Evolutionary conservation across 169 alveolate species (phyloP), one percentile per base, ranked within the genome.

Genomic region (Plasmodium vivax): DNA sequence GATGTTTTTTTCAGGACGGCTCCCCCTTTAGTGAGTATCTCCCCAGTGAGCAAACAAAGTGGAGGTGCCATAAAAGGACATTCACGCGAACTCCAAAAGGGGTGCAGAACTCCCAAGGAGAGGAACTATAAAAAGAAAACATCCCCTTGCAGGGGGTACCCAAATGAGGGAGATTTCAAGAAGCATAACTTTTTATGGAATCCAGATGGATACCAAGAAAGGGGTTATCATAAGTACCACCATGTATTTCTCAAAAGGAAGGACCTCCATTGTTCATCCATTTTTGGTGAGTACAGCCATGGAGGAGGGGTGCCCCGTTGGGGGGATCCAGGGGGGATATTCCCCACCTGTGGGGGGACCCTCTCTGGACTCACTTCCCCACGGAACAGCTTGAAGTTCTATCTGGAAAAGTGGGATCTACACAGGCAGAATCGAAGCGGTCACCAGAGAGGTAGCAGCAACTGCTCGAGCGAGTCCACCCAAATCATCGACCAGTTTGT

Each of bases 401-500:
- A 9, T 8, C 3, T 45, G 54, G 2, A 45, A 6, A 8, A 8
- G 8, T 7, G 54, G 54, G 16, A 12, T 45, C 6, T 45, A 16
- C 32, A 10, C 56, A 2, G 9, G 34, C 32, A 45, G 38, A 80
- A 80, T 47, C 5, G 71, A 41, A 80, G 38, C 16, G 27, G 38
- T 41, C 51, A 45, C 51, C 16, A 45, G 34, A 80, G 58, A 14
- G 10, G 51, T 80, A 41, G 23, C 19, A 83, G n/a, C 68, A 62
- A 62, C 32, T 34, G 68, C 73, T 83, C 92, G 51, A 83, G 14
- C 2, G 82, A 83, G 3, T 83, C 80, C 27, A 58, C 34, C 10
- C 23, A 36, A 68, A 83, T 83, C 72, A 83, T 58, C 16, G 92
- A 12, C 68, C 36, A 23, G 68, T 83, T 83, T 58, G 30, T 83